Percentiles rank a stretch among this genome's conserved stretches.
Evolutionary conservation across 1,139 yeast genomes (phyloP).

Genomic region (Yamadazyma sp.): DNA sequence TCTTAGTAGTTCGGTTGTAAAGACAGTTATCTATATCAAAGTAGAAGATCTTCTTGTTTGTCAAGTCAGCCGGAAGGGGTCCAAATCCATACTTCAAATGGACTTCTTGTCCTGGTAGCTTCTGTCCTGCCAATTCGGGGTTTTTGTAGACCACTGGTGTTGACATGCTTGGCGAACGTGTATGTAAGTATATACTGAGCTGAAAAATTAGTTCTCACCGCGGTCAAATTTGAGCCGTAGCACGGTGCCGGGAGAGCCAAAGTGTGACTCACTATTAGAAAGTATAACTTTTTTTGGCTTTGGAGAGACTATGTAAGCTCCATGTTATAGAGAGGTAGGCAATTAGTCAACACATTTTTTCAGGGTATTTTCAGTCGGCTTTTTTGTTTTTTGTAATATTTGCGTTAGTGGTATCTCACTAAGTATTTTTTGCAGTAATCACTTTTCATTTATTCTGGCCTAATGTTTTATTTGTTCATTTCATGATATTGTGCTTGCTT

Average conservation of each 20-base stretch:
- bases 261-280: background rate
- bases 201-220: background rate
- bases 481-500: background rate
- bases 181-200: background rate
- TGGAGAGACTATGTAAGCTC: too few relatives aligned
- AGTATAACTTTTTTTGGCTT: too few relatives aligned
- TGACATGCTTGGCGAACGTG: slow-evolving; percentile 5
- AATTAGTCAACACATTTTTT: too few relatives aligned
- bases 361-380: too few relatives aligned
- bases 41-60: slow-evolving; percentile 58
- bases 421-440: too few relatives aligned
- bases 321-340: too few relatives aligned
- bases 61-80: slow-evolving; percentile 35
- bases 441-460: too few relatives aligned
- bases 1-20: slow-evolving; percentile 68
- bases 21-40: slow-evolving; percentile 94
- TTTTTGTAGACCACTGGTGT: slow-evolving; percentile 19
- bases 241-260: too few relatives aligned
- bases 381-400: too few relatives aligned
- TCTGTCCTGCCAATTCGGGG: slow-evolving; percentile 22
- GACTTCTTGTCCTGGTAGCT: slow-evolving; percentile 36
- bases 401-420: too few relatives aligned
- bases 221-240: background rate
- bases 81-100: slow-evolving; percentile 46
- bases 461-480: background rate